These are phyloP conservation scores for Chytriomyces confervae DNA, from an alignment of 192 early-diverging fungal genomes.

Conservation along the genomic window DNA sequence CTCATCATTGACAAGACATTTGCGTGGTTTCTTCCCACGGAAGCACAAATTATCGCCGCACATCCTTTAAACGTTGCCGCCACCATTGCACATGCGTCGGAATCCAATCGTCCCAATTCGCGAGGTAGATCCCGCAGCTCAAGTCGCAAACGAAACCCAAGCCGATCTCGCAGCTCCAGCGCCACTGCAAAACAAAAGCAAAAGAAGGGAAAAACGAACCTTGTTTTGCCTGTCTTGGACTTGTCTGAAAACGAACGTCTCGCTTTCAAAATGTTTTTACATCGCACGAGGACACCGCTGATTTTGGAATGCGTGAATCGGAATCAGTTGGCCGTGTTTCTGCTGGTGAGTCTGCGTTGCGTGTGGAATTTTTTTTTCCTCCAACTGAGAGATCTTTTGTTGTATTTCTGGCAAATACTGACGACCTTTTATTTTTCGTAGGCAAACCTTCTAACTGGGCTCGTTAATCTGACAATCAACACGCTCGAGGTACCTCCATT, in stretches of 20 bases:
- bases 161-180: not conserved
- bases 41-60: not conserved
- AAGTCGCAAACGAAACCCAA: slow-evolving; percentile 29
- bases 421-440: slow-evolving; percentile 22
- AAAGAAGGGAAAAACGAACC: too few species aligned
- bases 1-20: slow-evolving; percentile 61
- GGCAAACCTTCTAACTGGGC: slow-evolving; percentile 90
- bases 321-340: slow-evolving; percentile 84
- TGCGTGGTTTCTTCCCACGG: not conserved
- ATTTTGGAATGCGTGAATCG: slow-evolving; percentile 74
- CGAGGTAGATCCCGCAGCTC: slow-evolving; percentile 44
- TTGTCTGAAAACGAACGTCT: too few species aligned
- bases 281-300: slow-evolving; percentile 48
- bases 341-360: slow-evolving; percentile 60
- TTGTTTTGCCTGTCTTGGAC: too few species aligned
- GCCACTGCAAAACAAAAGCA: not conserved
- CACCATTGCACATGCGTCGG: not conserved
- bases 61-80: not conserved
- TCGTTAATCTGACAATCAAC: slow-evolving; percentile 78
- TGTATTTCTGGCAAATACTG: not conserved
- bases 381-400: slow-evolving; percentile 1
- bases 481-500: slow-evolving; percentile 58
- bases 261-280: not conserved
- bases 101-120: not conserved
- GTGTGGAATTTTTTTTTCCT: not conserved